These are phyloP conservation scores for Copromyces sp. DNA, from an alignment of 495 filamentous ascomycete genomes.

Conservation along the genomic window DNA sequence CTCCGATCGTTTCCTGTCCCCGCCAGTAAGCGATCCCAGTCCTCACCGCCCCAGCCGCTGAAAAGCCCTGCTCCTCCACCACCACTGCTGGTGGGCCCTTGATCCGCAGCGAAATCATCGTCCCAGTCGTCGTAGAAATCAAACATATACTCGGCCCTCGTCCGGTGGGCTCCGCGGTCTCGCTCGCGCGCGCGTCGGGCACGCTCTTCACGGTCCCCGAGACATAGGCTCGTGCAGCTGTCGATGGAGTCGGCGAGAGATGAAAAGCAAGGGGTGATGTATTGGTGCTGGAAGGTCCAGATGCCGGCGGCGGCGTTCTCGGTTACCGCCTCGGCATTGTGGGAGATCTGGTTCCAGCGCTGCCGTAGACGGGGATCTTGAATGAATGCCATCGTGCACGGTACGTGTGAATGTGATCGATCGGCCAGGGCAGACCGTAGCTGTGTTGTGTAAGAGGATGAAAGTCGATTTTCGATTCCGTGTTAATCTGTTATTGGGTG, in stretches of 20 bases:
- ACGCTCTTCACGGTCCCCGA: slow-evolving; percentile 64
- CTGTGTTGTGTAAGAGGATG: background rate
- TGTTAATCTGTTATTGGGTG: background rate
- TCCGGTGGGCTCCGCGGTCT: slow-evolving; percentile 40
- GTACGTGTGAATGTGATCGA: background rate
- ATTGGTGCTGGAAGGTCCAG: slow-evolving; percentile 78
- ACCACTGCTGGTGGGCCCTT: slow-evolving; percentile 17
- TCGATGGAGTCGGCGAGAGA: slow-evolving; percentile 55
- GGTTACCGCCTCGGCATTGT: slow-evolving; percentile 85
- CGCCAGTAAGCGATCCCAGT: slow-evolving; percentile 78
- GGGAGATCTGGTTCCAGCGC: slow-evolving; percentile 83
- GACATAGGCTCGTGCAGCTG: slow-evolving; percentile 60
- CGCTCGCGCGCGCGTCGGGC: slow-evolving; percentile 51
- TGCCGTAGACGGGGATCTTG: slow-evolving; percentile 90
- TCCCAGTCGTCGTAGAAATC: slow-evolving; percentile 99
- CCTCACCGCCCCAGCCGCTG: slow-evolving; percentile 52
- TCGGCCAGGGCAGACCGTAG: background rate
- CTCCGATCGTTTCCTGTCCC: slow-evolving; percentile 51
- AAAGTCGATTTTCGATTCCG: background rate
- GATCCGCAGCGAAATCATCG: slow-evolving; percentile 53
- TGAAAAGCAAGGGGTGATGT: slow-evolving; percentile 70
- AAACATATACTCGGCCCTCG: slow-evolving; percentile 71
- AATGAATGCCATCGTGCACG: slow-evolving; percentile 42
- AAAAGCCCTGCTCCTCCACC: slow-evolving; percentile 42
- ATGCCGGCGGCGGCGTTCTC: slow-evolving; percentile 81